These are phyloP conservation scores for Colletotrichum camelliae DNA, from an alignment of 2,329 filamentous ascomycete species.

Conservation along the genomic window DNA sequence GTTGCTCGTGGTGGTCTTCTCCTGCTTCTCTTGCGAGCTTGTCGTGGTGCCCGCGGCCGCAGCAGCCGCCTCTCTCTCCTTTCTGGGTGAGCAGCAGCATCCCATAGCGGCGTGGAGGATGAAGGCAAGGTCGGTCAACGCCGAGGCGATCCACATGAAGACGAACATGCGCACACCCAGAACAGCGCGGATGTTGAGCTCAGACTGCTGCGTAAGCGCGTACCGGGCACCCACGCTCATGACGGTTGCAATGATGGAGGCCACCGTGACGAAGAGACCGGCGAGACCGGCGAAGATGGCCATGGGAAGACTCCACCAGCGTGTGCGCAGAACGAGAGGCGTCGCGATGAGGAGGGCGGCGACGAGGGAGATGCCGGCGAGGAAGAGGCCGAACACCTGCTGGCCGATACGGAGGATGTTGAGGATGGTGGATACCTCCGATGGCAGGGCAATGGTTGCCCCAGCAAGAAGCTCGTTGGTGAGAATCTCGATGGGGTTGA, in stretches of 20 bases:
- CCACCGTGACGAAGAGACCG: slow-evolving; percentile 71
- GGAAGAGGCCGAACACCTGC: slow-evolving; percentile 86
- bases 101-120: slow-evolving; percentile 76
- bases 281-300: slow-evolving; percentile 71
- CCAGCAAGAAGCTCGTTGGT: slow-evolving; percentile 80
- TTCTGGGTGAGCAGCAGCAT: slow-evolving; percentile 66
- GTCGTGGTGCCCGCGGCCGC: not conserved
- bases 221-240: slow-evolving; percentile 85
- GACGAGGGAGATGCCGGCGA: slow-evolving; percentile 72
- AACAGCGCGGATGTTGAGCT: slow-evolving; percentile 76
- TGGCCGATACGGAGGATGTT: slow-evolving; percentile 76
- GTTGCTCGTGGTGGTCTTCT: not conserved
- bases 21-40: slow-evolving; percentile 11
- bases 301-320: slow-evolving; percentile 69
- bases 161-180: slow-evolving; percentile 79
- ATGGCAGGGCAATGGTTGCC: slow-evolving; percentile 81
- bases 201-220: slow-evolving; percentile 72
- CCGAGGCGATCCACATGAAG: slow-evolving; percentile 87
- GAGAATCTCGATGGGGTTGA: slow-evolving; percentile 86
- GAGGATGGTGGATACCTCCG: slow-evolving; percentile 75
- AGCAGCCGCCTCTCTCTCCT: not conserved
- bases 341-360: slow-evolving; percentile 75
- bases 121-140: slow-evolving; percentile 71
- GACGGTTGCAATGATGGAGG: slow-evolving; percentile 77
- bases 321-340: slow-evolving; percentile 58